Percentiles rank a stretch among this genome's conserved stretches.
phyloP scores from a whole-genome alignment of 768 basidiomycete genomes.

The Suillus hirtellus region DNA sequence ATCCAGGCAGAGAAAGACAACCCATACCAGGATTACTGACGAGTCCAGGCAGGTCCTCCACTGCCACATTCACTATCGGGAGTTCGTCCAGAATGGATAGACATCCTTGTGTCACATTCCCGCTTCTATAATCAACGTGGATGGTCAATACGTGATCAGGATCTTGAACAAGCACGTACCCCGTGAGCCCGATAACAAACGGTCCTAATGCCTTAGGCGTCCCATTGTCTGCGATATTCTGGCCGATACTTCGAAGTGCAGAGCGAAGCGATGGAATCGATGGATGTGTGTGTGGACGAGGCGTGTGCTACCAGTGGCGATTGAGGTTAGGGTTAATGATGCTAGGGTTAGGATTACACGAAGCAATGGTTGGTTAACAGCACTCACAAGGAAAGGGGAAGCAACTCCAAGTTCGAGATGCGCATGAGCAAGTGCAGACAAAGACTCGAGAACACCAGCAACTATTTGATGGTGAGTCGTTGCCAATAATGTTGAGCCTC shows the following conservation, averaged over 20 bases:
- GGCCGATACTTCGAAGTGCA: slow-evolving; percentile 58
- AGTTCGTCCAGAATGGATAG: slow-evolving; percentile 72
- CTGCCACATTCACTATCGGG: slow-evolving; percentile 58
- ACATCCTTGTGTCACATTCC: slow-evolving; percentile 81
- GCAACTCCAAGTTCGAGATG: slow-evolving; percentile 79
- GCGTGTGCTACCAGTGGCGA: slow-evolving; percentile 50
- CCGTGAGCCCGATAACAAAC: slow-evolving; percentile 79
- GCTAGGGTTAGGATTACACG: not conserved
- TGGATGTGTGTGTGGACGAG: slow-evolving; percentile 75
- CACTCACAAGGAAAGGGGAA: slow-evolving; percentile 77
- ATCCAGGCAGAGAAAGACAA: not conserved
- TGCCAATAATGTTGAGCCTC: not conserved
- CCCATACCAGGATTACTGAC: slow-evolving; percentile 51
- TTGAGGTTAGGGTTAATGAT: not conserved
- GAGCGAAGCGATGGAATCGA: slow-evolving; percentile 53
- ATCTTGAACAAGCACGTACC: slow-evolving; percentile 45
- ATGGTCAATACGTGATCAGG: slow-evolving; percentile 7
- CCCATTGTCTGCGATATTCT: slow-evolving; percentile 53
- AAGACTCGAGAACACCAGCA: slow-evolving; percentile 81
- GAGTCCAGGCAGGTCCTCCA: slow-evolving; percentile 57
- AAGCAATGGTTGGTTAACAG: not conserved
- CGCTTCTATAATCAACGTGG: slow-evolving; percentile 47
- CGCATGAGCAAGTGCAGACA: slow-evolving; percentile 74
- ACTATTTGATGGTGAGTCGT: slow-evolving; percentile 44
- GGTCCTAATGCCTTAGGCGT: slow-evolving; percentile 71